Conservation (phyloP, 352 stramenopile genomes). For the Pythium scleroteichum region DNA sequence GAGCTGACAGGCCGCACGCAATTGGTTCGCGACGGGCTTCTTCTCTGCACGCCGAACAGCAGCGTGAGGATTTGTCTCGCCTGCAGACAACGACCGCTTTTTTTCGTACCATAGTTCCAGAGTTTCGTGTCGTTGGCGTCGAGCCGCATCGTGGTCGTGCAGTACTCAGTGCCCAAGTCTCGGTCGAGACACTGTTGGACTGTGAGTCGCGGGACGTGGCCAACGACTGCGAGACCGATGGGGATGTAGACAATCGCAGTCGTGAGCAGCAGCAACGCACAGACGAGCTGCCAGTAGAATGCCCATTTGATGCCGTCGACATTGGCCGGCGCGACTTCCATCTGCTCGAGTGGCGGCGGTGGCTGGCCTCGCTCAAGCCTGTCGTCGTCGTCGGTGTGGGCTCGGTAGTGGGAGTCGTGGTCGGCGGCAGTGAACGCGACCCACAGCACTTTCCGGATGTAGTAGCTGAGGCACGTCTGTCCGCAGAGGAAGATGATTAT, state of each 20-base stretch:
- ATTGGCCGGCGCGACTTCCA: constrained; percentile 20
- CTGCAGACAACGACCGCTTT: too few relatives aligned
- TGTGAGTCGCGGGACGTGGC: constrained; percentile 25
- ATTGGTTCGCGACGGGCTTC: constrained; percentile 44
- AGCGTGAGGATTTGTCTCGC: too few relatives aligned
- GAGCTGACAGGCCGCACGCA: constrained; percentile 50
- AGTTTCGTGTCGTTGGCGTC: constrained; percentile 29
- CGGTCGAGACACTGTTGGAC: constrained; percentile 31
- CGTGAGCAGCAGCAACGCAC: constrained; percentile 25
- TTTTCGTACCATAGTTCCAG: constrained; percentile 36
- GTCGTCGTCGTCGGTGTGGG: constrained; percentile 10
- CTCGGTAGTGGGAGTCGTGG: constrained; percentile 4
- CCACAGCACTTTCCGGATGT: constrained; percentile 29
- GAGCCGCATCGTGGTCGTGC: constrained; percentile 24
- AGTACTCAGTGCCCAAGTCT: constrained; percentile 27
- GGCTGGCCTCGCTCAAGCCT: constrained; percentile 10
- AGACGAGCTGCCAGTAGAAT: constrained; percentile 35
- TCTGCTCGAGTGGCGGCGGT: constrained; percentile 1
- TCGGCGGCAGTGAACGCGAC: constrained; percentile 3
- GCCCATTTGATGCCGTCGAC: constrained; percentile 28
- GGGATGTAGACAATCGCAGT: constrained; percentile 36
- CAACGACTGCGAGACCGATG: constrained; percentile 29
- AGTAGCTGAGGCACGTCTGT: constrained; percentile 42
- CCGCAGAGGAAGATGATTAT: background rate
- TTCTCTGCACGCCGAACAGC: constrained; percentile 15